A percentile compares a stretch with the other conserved stretches of the same genome.
Conservation (phyloP, 305 asterid genomes). For the Solanum hybrid region DNA sequence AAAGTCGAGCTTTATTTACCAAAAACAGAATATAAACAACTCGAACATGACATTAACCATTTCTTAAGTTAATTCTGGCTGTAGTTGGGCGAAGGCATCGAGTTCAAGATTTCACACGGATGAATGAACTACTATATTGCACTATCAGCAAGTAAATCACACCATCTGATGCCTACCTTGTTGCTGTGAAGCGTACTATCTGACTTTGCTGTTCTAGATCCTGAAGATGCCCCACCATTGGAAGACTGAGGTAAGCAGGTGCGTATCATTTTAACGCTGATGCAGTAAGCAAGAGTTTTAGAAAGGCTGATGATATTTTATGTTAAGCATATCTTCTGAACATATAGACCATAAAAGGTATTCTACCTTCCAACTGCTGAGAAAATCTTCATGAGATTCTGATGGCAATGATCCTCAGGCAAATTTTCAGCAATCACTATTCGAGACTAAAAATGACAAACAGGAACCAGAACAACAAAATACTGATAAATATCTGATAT, state of each 20-base stretch:
- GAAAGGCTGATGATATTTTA: background rate
- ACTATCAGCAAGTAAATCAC: background rate
- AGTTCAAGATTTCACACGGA: background rate
- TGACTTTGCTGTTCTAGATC: constrained; percentile 52
- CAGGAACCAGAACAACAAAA: background rate
- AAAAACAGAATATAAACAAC: background rate
- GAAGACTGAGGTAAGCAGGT: constrained; percentile 68
- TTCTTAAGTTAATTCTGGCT: background rate
- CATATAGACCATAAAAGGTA: background rate
- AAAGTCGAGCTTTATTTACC: background rate
- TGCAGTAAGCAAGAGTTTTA: constrained; percentile 10
- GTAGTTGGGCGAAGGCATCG: background rate
- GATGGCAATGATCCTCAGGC: constrained; percentile 92
- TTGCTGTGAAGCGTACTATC: constrained; percentile 47
- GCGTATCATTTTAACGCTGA: constrained; percentile 83
- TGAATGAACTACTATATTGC: background rate
- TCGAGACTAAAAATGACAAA: constrained; percentile 40
- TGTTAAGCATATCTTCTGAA: background rate
- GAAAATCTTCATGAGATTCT: constrained; percentile 76
- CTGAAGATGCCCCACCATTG: constrained; percentile 40
- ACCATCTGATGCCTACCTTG: constrained; percentile 42
- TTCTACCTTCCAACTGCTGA: constrained; percentile 78
- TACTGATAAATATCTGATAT: background rate
- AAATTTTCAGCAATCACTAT: constrained; percentile 78
- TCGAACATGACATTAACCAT: background rate